Conservation (phyloP, 2,329 filamentous ascomycete species). For the Hymenoscyphus linearis region DNA sequence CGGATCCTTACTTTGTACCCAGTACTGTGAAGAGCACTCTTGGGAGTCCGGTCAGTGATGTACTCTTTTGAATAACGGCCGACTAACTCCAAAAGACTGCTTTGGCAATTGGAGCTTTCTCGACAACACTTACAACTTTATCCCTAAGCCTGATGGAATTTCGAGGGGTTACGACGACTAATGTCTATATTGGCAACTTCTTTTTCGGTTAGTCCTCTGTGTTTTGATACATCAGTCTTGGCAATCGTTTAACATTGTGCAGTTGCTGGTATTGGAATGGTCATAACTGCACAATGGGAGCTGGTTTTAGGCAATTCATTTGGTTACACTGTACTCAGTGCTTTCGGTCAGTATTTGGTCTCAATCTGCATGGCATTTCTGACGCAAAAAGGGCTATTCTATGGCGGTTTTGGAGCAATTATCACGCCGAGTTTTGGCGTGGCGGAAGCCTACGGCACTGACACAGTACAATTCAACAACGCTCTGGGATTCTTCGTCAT, state of each 20-base stretch:
- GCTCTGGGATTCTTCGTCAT: conserved; percentile 45
- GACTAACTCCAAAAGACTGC: conserved; percentile 35
- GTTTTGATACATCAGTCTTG: conserved; percentile 26
- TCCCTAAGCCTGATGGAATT: conserved; percentile 51
- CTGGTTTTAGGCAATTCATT: conserved; percentile 47
- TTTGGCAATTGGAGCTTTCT: conserved; percentile 47
- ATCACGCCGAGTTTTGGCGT: conserved; percentile 43
- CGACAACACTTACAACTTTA: conserved; percentile 48
- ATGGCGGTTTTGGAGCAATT: conserved; percentile 44
- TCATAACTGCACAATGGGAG: conserved; percentile 53
- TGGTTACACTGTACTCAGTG: conserved; percentile 48
- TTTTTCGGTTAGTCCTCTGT: conserved; percentile 37
- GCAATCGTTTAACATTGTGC: not conserved
- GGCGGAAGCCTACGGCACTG: conserved; percentile 38
- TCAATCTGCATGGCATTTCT: not conserved
- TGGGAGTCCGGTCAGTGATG: conserved; percentile 22
- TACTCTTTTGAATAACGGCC: not conserved
- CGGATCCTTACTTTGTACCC: conserved; percentile 16
- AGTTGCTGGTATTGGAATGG: conserved; percentile 42
- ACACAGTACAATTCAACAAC: conserved; percentile 41
- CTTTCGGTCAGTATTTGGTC: conserved; percentile 40
- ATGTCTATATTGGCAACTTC: conserved; percentile 50
- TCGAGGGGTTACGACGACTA: conserved; percentile 44
- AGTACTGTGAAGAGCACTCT: conserved; percentile 20
- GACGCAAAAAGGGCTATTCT: conserved; percentile 38